Base-by-base conservation (phyloP, 495 filamentous ascomycete genomes). In the Xylaria nigripes region DNA sequence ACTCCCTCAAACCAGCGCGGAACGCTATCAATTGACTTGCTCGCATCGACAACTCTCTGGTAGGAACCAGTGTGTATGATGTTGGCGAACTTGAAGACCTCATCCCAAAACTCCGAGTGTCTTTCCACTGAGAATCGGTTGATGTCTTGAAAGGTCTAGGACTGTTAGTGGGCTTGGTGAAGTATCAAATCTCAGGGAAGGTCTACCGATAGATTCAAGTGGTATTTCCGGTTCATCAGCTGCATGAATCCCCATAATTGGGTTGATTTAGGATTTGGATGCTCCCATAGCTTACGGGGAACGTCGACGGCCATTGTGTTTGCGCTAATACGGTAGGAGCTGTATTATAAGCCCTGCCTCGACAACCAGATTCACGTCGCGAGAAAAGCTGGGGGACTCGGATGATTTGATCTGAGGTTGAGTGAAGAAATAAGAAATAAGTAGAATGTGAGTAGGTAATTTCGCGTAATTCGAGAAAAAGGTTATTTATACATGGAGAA, bases 1-100 rank as follows among this genome's bases (percentile, higher is more conserved):
- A 84, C 73, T 45, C 83, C 82, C n/a, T 78, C 70, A 67, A 86
- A 86, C 85, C 84, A 89, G 29, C 70, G 65, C 4, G 86, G 85
- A 6, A 89, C 72, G 22, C 74, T 73, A 57, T 90, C 83, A 59
- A 92, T 86, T 30, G 81, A 78, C 16, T 75, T 75, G 27, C 64
- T 73, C 61, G 87, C 80, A 62, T 91, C 86, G 18, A 89, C 78
- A n/a, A 84, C 83, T 23, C 51, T 61, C 0, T 64, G 72, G 61
- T 81, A 82, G 1, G 65, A 58, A 40, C 86, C 86, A 36, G 73
- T 72, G 61, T 86, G 72, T 50, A 92, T 81, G 38, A 87, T 65
- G 36, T 73, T 72, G 32, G 76, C 63, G 38, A 72, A 72, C 24
- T 82, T 70, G 70, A 85, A 88, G 51, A 81, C 60, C 50, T 82